Percentiles rank a stretch among this genome's conserved stretches.
These are phyloP conservation scores for Ustilago bromivora DNA, from an alignment of 1,284 basidiomycete species.

Conservation along the genomic window DNA sequence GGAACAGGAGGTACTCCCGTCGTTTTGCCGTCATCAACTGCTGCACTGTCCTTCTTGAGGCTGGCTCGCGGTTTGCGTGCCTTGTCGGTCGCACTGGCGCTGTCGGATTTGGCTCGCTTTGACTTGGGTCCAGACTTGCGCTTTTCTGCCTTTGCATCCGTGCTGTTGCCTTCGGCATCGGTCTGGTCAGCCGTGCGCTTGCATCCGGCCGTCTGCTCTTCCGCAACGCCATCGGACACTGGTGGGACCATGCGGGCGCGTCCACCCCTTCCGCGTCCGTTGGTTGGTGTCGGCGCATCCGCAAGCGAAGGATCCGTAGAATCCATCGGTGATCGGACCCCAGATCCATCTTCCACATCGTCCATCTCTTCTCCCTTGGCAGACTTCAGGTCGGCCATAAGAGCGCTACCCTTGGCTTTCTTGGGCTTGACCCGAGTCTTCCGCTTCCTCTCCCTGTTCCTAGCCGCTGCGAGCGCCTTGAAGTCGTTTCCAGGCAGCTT, in stretches of 20 bases:
- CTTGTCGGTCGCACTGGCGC: constrained; percentile 31
- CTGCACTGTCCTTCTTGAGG: constrained; percentile 27
- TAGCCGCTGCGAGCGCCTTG: constrained; percentile 63
- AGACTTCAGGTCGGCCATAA: constrained; percentile 68
- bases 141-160: constrained; percentile 27
- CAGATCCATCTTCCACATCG: constrained; percentile 54
- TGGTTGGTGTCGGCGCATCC: constrained; percentile 13
- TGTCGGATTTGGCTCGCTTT: constrained; percentile 51
- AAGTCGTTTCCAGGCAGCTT: constrained; percentile 72
- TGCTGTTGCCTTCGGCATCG: constrained; percentile 6
- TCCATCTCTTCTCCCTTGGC: constrained; percentile 67
- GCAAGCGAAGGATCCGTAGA: constrained; percentile 20
- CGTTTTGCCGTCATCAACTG: constrained; percentile 15
- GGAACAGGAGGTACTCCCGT: constrained; percentile 4
- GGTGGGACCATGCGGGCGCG: constrained; percentile 18
- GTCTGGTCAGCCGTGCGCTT: constrained; percentile 39
- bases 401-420: constrained; percentile 69
- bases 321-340: constrained; percentile 39
- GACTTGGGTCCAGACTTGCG: constrained; percentile 31
- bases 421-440: constrained; percentile 65
- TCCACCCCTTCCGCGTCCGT: constrained; percentile 27
- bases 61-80: constrained; percentile 25
- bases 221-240: constrained; percentile 10
- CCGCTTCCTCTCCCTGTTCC: constrained; percentile 66
- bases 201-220: constrained; percentile 16